Base-by-base conservation (phyloP, 1,284 basidiomycete genomes). In the Cystobasidium slooffiae region DNA sequence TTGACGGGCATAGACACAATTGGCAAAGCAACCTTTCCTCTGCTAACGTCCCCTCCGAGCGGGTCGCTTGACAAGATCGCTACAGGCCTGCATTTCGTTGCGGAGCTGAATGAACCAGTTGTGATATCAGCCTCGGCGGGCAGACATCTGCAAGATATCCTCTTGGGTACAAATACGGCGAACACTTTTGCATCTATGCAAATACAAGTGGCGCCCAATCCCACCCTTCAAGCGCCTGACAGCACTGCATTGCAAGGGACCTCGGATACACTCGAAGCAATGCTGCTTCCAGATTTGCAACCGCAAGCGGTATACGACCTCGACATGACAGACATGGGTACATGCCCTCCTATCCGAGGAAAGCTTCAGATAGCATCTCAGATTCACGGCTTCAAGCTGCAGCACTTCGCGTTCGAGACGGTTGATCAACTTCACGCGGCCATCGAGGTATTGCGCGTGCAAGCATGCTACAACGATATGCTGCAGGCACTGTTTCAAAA, bases 381-480 rank as follows among this genome's bases (percentile, higher is more conserved):
- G 5, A 39, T 49, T 6, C 53, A 52, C 8, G 55, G 53, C 18
- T 56, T 68, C 51, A 43, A 66, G 62, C 49, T 73, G 18, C 41
- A 59, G 9, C n/a, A 43, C 10, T 52, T 73, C 43, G 22, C 41
- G 1, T 66, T 55, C 46, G 46, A 53, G 22, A 65, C 37, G n/a
- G 49, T 66, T 6, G 39, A 52, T 43, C 70, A 73, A 43, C 41
- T 73, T 8, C 43, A 55, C 1, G 52, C 56, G n/a, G 39, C 41
- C 12, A 44, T 56, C 16, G 70, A 73, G 43, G 44, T 47, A 16
- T 14, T 73, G 5, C 47, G 70, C 10, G 31, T 37, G 16, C 70
- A 73, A 31, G 41, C 51, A 31, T 43, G 63, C 31, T 73, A 55
- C 37, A 59, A 55, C 37, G 70, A 73, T 41, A 41, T 73, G 39